Evolutionary conservation across 768 basidiomycete genomes (phyloP).

Genomic region (Lyophyllum decastes): DNA sequence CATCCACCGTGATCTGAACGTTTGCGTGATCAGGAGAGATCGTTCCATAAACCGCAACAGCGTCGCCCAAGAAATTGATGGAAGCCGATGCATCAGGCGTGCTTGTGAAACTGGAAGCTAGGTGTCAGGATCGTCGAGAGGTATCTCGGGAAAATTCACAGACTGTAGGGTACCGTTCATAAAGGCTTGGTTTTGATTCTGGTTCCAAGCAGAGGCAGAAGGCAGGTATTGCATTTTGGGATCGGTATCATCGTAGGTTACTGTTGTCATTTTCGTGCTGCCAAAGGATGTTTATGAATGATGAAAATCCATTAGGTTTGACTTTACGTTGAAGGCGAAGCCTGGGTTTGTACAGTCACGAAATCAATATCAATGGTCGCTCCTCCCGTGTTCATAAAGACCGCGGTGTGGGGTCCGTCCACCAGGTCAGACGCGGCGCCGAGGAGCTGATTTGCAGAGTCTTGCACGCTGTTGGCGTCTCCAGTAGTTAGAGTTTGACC

Average conservation of each 20-base stretch:
- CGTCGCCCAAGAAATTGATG: conserved; percentile 48
- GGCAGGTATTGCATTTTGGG: conserved; percentile 40
- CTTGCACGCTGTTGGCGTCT: conserved; percentile 30
- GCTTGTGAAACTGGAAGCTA: conserved; percentile 37
- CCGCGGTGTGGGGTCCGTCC: conserved; percentile 48
- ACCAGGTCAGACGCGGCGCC: conserved; percentile 42
- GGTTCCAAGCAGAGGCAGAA: conserved; percentile 35
- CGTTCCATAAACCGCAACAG: conserved; percentile 55
- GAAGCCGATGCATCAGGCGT: conserved; percentile 41
- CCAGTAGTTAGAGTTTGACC: conserved; percentile 36
- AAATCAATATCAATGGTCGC: conserved; percentile 52
- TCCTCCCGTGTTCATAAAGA: conserved; percentile 45
- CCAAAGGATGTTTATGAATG: conserved; percentile 5
- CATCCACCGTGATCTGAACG: conserved; percentile 48
- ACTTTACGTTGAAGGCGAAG: conserved; percentile 39
- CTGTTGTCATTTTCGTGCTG: conserved; percentile 26
- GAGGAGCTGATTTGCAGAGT: conserved; percentile 38
- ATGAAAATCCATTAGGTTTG: neutral
- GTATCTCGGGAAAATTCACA: conserved; percentile 12
- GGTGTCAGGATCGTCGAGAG: neutral
- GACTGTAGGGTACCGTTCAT: conserved; percentile 46
- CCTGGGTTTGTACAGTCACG: conserved; percentile 41
- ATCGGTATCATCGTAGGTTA: conserved; percentile 43
- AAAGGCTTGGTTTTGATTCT: conserved; percentile 28
- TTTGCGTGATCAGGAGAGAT: conserved; percentile 52